Percentiles rank a stretch among this genome's conserved stretches.
These are phyloP conservation scores for Daedalea quercina DNA, from an alignment of 768 basidiomycete species.

Conservation along the genomic window DNA sequence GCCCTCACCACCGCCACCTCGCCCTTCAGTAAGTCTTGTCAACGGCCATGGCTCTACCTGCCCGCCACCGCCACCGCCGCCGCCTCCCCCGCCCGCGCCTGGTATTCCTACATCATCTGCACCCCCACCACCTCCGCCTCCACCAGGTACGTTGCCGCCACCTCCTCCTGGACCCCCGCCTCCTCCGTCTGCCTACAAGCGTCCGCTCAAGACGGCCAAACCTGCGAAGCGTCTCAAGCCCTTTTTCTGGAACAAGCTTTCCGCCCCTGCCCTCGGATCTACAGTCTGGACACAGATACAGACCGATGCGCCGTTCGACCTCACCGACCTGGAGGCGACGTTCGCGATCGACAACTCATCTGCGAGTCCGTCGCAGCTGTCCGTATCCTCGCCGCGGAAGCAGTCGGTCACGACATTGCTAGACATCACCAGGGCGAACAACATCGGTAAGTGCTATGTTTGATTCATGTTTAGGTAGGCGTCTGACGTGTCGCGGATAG, in stretches of 20 bases:
- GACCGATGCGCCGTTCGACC: slow-evolving; percentile 37
- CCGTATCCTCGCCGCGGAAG: slow-evolving; percentile 38
- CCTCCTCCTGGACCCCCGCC: slow-evolving; percentile 31
- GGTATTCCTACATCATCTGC: slow-evolving; percentile 24
- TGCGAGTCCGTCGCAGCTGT: slow-evolving; percentile 35
- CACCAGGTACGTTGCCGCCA: slow-evolving; percentile 26
- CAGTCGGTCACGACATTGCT: slow-evolving; percentile 64
- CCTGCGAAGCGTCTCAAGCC: slow-evolving; percentile 67
- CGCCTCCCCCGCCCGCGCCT: slow-evolving; percentile 27
- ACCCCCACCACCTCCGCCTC: slow-evolving; percentile 14
- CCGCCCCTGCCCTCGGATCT: slow-evolving; percentile 29
- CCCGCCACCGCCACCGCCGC: slow-evolving; percentile 18
- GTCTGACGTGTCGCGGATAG: slow-evolving; percentile 28
- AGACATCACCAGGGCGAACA: slow-evolving; percentile 78
- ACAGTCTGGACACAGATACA: slow-evolving; percentile 70
- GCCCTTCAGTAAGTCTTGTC: not conserved
- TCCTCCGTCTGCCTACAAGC: slow-evolving; percentile 25
- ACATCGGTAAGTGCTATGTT: slow-evolving; percentile 49
- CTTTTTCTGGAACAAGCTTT: slow-evolving; percentile 88
- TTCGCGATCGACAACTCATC: slow-evolving; percentile 54
- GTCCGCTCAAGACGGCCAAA: slow-evolving; percentile 22
- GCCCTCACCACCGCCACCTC: not conserved
- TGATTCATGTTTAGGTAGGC: not conserved
- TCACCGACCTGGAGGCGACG: slow-evolving; percentile 68
- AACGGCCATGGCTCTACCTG: not conserved